Evolutionary conservation across 108 stramenopile species (phyloP).

Genomic region (Ochromonas danica): DNA sequence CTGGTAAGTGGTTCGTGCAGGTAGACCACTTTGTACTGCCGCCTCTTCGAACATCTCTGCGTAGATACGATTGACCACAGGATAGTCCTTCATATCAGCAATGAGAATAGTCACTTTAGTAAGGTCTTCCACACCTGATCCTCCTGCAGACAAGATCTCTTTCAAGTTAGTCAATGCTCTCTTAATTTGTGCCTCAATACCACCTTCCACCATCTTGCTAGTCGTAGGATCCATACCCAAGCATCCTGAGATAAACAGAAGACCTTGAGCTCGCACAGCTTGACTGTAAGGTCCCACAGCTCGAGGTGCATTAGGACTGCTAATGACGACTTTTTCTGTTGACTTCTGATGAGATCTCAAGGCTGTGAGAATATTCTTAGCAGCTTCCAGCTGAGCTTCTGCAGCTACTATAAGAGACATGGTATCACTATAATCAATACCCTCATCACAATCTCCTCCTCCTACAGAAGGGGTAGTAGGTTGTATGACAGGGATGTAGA

Average conservation of each 20-base stretch:
- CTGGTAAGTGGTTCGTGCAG: background rate
- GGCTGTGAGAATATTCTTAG: background rate
- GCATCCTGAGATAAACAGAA: slow-evolving; percentile 1
- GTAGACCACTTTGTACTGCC: background rate
- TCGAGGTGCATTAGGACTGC: background rate
- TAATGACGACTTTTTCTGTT: background rate
- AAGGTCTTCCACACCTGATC: background rate
- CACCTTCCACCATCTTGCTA: background rate
- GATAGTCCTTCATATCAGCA: background rate
- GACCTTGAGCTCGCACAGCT: background rate
- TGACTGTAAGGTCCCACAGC: slow-evolving; percentile 5
- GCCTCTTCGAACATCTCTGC: background rate
- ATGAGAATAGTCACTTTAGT: background rate
- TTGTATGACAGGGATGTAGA: background rate
- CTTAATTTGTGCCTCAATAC: background rate
- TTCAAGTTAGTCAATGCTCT: background rate
- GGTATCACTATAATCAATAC: background rate
- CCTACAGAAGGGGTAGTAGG: background rate
- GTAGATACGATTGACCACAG: background rate
- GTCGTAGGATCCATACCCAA: slow-evolving; percentile 7
- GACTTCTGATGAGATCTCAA: background rate
- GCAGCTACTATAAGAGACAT: too few relatives aligned
- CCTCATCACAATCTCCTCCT: background rate
- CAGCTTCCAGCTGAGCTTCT: background rate
- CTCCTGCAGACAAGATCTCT: background rate